A percentile compares a stretch with the other conserved stretches of the same genome.
phyloP scores from a whole-genome alignment of 257 asterid species.

The Solanum tarijense region DNA sequence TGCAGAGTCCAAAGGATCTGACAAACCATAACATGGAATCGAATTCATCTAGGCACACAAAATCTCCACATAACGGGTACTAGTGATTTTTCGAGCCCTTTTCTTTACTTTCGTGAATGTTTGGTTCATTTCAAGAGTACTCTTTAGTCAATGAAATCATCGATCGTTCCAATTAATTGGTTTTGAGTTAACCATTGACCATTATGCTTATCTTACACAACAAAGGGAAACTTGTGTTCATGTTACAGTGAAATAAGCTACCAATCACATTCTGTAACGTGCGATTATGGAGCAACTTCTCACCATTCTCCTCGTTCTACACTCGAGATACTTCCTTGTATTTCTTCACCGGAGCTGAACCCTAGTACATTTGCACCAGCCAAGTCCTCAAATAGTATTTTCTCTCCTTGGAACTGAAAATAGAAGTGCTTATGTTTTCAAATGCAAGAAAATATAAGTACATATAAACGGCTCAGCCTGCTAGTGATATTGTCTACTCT shows the following conservation, averaged over 20 bases:
- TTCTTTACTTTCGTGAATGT: not conserved
- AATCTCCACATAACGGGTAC: slow-evolving; percentile 27
- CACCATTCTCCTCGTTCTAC: slow-evolving; percentile 53
- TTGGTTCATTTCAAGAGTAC: not conserved
- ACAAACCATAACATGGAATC: slow-evolving; percentile 17
- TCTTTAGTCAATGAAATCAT: not conserved
- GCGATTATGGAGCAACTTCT: slow-evolving; percentile 19
- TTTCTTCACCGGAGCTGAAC: slow-evolving; percentile 27
- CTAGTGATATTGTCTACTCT: not conserved
- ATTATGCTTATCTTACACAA: not conserved
- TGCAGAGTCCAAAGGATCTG: slow-evolving; percentile 20
- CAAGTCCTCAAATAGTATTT: slow-evolving; percentile 6
- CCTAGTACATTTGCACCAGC: slow-evolving; percentile 11
- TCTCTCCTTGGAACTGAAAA: not conserved
- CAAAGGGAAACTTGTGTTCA: not conserved
- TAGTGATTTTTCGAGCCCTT: not conserved
- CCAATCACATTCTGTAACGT: slow-evolving; percentile 19
- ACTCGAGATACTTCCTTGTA: slow-evolving; percentile 30
- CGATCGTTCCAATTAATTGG: not conserved
- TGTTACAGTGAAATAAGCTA: slow-evolving; percentile 26
- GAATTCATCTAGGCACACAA: slow-evolving; percentile 20
- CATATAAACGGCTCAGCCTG: not conserved
- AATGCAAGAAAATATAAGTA: not conserved
- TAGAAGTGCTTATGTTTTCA: not conserved
- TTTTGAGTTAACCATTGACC: not conserved